These are phyloP conservation scores for Leccinum huronense DNA, from an alignment of 1,284 basidiomycete genomes.

Conservation along the genomic window DNA sequence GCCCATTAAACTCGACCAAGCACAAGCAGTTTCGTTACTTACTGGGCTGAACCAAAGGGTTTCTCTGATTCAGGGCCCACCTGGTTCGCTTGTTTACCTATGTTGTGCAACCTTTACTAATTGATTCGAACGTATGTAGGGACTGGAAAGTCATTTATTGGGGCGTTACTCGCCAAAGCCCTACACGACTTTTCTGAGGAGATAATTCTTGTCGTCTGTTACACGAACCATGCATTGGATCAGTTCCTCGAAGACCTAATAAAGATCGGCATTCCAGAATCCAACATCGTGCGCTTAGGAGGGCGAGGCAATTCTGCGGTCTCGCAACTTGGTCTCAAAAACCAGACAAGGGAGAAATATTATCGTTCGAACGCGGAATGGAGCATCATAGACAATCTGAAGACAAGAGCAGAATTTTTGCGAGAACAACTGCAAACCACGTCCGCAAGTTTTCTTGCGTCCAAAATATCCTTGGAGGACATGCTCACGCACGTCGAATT, in stretches of 20 bases:
- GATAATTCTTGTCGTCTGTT: constrained; percentile 62
- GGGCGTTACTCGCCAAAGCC: constrained; percentile 56
- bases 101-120: not conserved
- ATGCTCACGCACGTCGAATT: constrained; percentile 46
- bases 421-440: constrained; percentile 20
- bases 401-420: constrained; percentile 26
- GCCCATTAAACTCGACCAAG: constrained; percentile 47
- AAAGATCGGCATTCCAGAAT: constrained; percentile 52
- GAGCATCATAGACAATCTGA: constrained; percentile 41
- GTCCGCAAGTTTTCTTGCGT: constrained; percentile 28
- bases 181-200: constrained; percentile 46
- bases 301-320: constrained; percentile 51
- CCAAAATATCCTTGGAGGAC: constrained; percentile 27
- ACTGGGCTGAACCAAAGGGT: constrained; percentile 53
- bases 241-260: constrained; percentile 61
- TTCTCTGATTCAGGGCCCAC: constrained; percentile 64
- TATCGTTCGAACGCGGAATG: constrained; percentile 37
- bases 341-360: constrained; percentile 24
- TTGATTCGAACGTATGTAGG: constrained; percentile 37
- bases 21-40: constrained; percentile 51
- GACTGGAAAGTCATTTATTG: constrained; percentile 69
- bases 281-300: constrained; percentile 51
- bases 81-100: constrained; percentile 42
- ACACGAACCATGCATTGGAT: constrained; percentile 67
- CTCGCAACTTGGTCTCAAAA: constrained; percentile 42